Percentiles rank a stretch among this genome's conserved stretches.
phyloP scores from a whole-genome alignment of 2,329 filamentous ascomycete genomes.

The Botrytis porri region DNA sequence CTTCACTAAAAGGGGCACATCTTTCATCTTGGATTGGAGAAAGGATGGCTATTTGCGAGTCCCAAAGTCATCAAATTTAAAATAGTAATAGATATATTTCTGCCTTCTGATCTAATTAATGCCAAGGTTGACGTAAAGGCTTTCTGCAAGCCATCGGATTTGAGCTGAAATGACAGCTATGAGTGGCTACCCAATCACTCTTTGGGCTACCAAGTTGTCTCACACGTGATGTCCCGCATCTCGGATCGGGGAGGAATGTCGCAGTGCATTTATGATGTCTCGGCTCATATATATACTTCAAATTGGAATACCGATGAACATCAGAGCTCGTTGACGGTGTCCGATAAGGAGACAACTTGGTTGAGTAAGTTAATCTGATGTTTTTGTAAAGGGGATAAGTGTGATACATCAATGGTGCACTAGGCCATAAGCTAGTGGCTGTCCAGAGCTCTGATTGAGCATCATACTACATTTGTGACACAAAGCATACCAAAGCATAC shows the following conservation, averaged over 20 bases:
- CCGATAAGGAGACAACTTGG: background rate
- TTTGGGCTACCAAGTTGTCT: background rate
- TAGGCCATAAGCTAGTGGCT: background rate
- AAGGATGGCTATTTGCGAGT: background rate
- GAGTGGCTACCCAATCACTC: constrained; percentile 5
- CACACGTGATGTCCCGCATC: background rate
- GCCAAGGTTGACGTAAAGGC: background rate
- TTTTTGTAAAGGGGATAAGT: background rate
- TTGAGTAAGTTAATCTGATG: background rate
- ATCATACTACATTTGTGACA: background rate
- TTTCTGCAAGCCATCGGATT: constrained; percentile 13
- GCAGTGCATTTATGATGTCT: background rate
- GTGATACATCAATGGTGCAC: background rate
- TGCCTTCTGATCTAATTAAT: constrained; percentile 7
- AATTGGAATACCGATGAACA: background rate
- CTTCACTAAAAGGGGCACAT: background rate
- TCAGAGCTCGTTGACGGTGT: background rate
- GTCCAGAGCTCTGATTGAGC: background rate
- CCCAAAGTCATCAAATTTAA: background rate
- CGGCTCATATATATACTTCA: background rate
- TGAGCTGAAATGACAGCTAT: constrained; percentile 3
- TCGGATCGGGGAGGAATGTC: background rate
- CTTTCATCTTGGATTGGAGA: background rate
- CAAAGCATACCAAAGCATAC: constrained; percentile 14
- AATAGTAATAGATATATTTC: constrained; percentile 1